These are phyloP conservation scores for Chamaecrista fasciculata DNA, from an alignment of 306 rosid species.

Conservation along the genomic window DNA sequence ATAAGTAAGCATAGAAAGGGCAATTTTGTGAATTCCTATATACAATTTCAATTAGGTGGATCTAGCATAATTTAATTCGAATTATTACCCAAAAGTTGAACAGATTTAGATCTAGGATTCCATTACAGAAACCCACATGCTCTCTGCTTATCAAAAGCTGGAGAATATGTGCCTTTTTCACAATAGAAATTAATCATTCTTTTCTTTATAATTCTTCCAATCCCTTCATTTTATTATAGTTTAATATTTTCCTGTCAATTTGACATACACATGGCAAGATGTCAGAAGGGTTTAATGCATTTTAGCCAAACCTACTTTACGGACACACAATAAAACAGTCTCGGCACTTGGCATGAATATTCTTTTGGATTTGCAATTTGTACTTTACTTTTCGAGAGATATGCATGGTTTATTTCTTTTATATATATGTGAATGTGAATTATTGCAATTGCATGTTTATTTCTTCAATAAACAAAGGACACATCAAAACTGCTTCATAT, in stretches of 20 bases:
- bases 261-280: slow-evolving; percentile 38
- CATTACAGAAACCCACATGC: slow-evolving; percentile 71
- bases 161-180: slow-evolving; percentile 62
- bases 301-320: slow-evolving; percentile 32
- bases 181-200: slow-evolving; percentile 28
- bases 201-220: slow-evolving; percentile 25
- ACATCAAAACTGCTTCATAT: slow-evolving; percentile 1
- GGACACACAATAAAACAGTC: slow-evolving; percentile 6
- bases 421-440: no score
- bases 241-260: slow-evolving; percentile 22
- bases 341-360: slow-evolving; percentile 43
- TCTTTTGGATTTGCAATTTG: slow-evolving; percentile 41
- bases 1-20: slow-evolving; percentile 1
- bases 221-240: slow-evolving; percentile 23
- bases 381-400: slow-evolving; percentile 33
- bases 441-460: slow-evolving; percentile 21
- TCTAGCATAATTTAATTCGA: slow-evolving; percentile 29
- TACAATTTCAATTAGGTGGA: slow-evolving; percentile 15
- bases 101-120: slow-evolving; percentile 69
- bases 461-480: background rate
- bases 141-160: slow-evolving; percentile 58
- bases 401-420: slow-evolving; percentile 25
- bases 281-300: slow-evolving; percentile 31
- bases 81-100: slow-evolving; percentile 39
- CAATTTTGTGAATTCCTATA: slow-evolving; percentile 19